Conservation (phyloP, 2,329 filamentous ascomycete species). For the Mollisia scopiformis region DNA sequence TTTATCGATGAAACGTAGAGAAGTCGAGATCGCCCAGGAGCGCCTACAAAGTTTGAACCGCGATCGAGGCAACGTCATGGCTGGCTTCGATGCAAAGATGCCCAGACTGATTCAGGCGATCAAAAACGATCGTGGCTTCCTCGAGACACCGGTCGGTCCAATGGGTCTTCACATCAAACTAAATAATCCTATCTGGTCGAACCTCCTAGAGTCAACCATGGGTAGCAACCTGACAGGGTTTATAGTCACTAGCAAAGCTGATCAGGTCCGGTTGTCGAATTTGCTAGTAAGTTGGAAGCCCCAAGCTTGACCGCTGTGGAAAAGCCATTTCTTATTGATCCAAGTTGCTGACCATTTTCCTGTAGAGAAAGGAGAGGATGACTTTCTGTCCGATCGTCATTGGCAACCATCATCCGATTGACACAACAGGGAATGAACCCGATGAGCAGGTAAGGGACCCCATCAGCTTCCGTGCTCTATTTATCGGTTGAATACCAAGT, state of each 20-base stretch:
- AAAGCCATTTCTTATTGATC: neutral
- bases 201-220: slow-evolving; percentile 77
- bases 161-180: slow-evolving; percentile 79
- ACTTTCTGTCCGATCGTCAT: slow-evolving; percentile 65
- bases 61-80: slow-evolving; percentile 61
- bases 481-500: neutral
- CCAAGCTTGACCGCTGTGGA: no score
- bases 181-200: slow-evolving; percentile 79
- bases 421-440: slow-evolving; percentile 73
- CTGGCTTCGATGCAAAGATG: slow-evolving; percentile 67
- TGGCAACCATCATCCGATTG: slow-evolving; percentile 54
- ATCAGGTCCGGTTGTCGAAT: slow-evolving; percentile 66
- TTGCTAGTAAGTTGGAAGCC: slow-evolving; percentile 50
- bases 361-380: slow-evolving; percentile 47
- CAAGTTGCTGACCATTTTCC: neutral
- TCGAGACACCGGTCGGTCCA: slow-evolving; percentile 77
- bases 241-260: slow-evolving; percentile 76
- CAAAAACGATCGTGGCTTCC: slow-evolving; percentile 68
- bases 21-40: slow-evolving; percentile 55
- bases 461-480: slow-evolving; percentile 44
- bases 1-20: slow-evolving; percentile 50
- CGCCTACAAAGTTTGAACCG: slow-evolving; percentile 55
- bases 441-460: slow-evolving; percentile 72
- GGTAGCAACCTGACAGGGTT: slow-evolving; percentile 75
- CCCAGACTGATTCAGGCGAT: slow-evolving; percentile 69